A percentile compares a stretch with the other conserved stretches of the same genome.
phyloP scores from a whole-genome alignment of 139 green algal genomes.

The Chloropicon primus region DNA sequence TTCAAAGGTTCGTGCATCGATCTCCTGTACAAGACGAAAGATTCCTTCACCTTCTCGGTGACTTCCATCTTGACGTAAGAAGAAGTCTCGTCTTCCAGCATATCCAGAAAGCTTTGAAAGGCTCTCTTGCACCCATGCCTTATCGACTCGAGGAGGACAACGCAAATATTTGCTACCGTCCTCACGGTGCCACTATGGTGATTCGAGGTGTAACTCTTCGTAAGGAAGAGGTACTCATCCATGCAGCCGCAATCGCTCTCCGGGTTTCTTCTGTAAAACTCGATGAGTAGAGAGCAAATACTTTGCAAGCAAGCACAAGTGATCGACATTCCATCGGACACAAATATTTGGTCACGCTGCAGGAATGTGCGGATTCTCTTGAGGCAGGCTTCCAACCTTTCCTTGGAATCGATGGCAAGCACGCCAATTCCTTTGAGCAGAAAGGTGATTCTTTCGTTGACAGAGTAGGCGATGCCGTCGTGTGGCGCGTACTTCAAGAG shows the following conservation, averaged over 20 bases:
- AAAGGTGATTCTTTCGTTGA: neutral
- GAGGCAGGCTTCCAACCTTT: neutral
- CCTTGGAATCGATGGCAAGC: neutral
- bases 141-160: neutral
- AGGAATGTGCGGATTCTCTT: neutral
- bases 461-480: neutral
- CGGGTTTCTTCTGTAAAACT: neutral
- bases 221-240: neutral
- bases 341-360: neutral
- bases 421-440: neutral
- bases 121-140: neutral
- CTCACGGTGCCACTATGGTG: neutral
- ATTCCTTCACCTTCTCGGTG: neutral
- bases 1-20: neutral
- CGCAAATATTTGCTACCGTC: neutral
- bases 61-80: neutral
- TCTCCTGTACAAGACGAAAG: neutral
- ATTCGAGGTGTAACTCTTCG: neutral
- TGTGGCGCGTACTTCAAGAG: neutral
- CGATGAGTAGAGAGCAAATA: neutral
- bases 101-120: neutral
- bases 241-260: neutral
- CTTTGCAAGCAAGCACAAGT: neutral
- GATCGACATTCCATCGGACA: neutral
- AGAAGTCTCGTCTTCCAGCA: neutral